Base-by-base conservation (phyloP, 2,329 filamentous ascomycete species). In the Fusarium chuoi region DNA sequence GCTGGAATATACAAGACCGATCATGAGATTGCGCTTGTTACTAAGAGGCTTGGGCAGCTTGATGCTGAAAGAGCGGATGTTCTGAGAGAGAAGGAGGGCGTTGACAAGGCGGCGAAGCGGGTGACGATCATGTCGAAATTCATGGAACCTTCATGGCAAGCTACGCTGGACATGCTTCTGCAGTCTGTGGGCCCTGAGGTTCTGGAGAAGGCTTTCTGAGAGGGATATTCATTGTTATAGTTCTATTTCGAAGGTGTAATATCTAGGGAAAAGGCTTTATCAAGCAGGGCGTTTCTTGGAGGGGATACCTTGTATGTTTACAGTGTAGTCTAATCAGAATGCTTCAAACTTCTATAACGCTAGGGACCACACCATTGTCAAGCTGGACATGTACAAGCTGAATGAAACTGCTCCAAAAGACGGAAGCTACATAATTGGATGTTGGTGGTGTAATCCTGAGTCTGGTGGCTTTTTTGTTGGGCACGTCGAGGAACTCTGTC, bases 401-500 rank as follows among this genome's bases (percentile, higher is more conserved):
- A 22, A 26, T 17, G 12, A 52, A 15, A 26, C 18, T 15, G 0
- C 7, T 6, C 15, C 9, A 10, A 20, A 17, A 13, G 7, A 24
- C 7, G 7, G 11, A 24, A 20, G 17, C 22, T 20, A 18, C 4
- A 12, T 24, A 7, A 33, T 5, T 6, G 22, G 6, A 33, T 24
- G 15, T 28, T 28, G 6, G 7, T 2, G 4, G 3, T n/a, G 0
- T n/a, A 6, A 1, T n/a, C 10, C 4, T 17, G 10, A 18, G 10
- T 33, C 22, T 33, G 22, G 1, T 33, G 15, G 10, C 22, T n/a
- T 18, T n/a, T 20, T 11, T 7, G 13, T 24, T 11, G n/a, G 20
- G 5, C 11, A 3, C 7, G 6, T 20, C 10, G 6, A 14, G 11
- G 6, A 49, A 7, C 22, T 7, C 7, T 35, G 3, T 13, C 15